Conservation (phyloP, 2,329 filamentous ascomycete species). For the Aspergillus novoparasiticus region DNA sequence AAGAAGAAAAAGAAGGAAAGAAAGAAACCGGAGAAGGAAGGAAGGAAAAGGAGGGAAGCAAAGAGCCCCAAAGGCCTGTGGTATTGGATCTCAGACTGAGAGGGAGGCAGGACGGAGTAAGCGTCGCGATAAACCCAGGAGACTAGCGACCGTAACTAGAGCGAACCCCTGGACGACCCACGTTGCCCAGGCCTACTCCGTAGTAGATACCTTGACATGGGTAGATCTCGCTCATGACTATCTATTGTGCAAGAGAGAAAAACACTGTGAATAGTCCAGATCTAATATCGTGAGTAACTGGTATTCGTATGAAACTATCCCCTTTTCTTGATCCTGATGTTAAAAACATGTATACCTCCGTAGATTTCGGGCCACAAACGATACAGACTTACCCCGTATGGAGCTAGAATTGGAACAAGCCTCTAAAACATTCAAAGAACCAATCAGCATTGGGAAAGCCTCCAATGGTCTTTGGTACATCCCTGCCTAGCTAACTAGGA, state of each 20-base stretch:
- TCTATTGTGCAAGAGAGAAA: not conserved
- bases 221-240: not conserved
- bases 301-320: not conserved
- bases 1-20: not conserved
- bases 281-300: not conserved
- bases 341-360: not conserved
- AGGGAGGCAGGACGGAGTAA: not conserved
- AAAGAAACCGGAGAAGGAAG: not conserved
- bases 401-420: not conserved
- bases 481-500: not conserved
- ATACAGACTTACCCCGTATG: not conserved
- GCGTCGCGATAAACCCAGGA: not conserved
- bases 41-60: not conserved
- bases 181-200: not conserved
- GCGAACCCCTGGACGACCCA: slow-evolving; percentile 20
- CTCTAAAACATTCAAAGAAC: not conserved
- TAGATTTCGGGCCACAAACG: not conserved
- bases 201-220: not conserved
- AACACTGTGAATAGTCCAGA: not conserved
- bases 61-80: not conserved
- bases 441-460: not conserved
- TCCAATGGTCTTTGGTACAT: not conserved
- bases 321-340: too few species aligned
- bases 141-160: not conserved
- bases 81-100: not conserved